These are phyloP conservation scores for Diplodia mutila DNA, from an alignment of 2,329 filamentous ascomycete species.

Conservation along the genomic window DNA sequence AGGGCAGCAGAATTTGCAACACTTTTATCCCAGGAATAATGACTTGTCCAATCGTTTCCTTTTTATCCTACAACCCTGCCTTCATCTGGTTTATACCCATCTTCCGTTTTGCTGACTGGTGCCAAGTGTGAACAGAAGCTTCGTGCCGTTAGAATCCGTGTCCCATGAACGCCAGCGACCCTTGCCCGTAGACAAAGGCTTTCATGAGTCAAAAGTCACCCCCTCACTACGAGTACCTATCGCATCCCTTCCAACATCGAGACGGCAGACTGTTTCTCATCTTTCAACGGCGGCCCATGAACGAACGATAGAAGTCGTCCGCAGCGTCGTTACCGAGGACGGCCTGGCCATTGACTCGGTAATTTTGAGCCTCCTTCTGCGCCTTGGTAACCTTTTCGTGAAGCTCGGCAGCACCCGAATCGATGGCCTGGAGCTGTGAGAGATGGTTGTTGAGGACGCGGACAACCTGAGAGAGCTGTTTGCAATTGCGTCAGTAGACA, in stretches of 20 bases:
- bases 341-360: slow-evolving; percentile 55
- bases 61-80: slow-evolving; percentile 10
- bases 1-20: neutral
- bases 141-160: slow-evolving; percentile 12
- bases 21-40: neutral
- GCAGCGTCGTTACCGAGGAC: slow-evolving; percentile 69
- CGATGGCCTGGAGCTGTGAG: slow-evolving; percentile 89
- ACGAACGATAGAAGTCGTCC: slow-evolving; percentile 90
- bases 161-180: slow-evolving; percentile 20
- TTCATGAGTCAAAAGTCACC: neutral
- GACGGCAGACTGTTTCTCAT: too few relatives aligned
- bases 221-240: neutral
- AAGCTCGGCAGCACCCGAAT: slow-evolving; percentile 78
- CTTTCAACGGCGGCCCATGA: slow-evolving; percentile 67
- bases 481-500: neutral
- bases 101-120: slow-evolving; percentile 3
- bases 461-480: slow-evolving; percentile 88
- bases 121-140: slow-evolving; percentile 12
- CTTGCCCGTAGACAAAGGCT: neutral
- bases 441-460: slow-evolving; percentile 93
- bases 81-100: neutral
- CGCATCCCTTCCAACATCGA: neutral
- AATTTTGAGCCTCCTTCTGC: slow-evolving; percentile 72
- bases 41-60: neutral
- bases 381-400: slow-evolving; percentile 81